Conservation (phyloP, 495 filamentous ascomycete genomes). For the Delitschia confertaspora region DNA sequence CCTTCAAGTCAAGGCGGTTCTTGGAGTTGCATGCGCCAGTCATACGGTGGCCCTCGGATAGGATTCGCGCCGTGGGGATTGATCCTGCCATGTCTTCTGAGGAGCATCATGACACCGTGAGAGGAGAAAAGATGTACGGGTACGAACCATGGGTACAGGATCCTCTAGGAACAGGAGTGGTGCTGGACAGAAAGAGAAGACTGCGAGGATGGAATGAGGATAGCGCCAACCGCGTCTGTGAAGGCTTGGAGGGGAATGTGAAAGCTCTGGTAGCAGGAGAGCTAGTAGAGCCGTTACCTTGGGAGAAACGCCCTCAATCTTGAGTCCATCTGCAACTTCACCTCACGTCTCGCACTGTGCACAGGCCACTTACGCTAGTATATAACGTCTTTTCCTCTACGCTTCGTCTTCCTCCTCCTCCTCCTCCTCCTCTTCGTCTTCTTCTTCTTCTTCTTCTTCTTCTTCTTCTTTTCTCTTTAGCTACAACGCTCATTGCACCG, state of each 20-base stretch:
- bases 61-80: conserved; percentile 31
- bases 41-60: conserved; percentile 30
- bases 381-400: too few species aligned
- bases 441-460: too few species aligned
- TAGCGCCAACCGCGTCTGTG: neutral
- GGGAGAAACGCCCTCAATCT: too few species aligned
- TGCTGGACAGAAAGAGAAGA: conserved; percentile 27
- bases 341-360: too few species aligned
- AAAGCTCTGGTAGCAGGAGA: neutral
- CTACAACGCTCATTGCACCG: too few species aligned
- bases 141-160: conserved; percentile 26
- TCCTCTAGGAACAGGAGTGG: conserved; percentile 23
- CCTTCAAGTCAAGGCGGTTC: conserved; percentile 34
- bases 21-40: conserved; percentile 32
- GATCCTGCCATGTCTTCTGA: conserved; percentile 28
- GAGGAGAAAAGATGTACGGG: conserved; percentile 25
- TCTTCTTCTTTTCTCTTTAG: too few species aligned
- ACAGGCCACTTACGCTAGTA: too few species aligned
- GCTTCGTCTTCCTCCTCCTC: too few species aligned
- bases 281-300: neutral
- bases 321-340: too few species aligned
- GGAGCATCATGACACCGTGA: conserved; percentile 24
- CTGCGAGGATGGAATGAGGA: conserved; percentile 24
- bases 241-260: conserved; percentile 6
- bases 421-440: too few species aligned